Conservation (phyloP, 1,284 basidiomycete genomes). For the Cutaneotrichosporon arboriforme region DNA sequence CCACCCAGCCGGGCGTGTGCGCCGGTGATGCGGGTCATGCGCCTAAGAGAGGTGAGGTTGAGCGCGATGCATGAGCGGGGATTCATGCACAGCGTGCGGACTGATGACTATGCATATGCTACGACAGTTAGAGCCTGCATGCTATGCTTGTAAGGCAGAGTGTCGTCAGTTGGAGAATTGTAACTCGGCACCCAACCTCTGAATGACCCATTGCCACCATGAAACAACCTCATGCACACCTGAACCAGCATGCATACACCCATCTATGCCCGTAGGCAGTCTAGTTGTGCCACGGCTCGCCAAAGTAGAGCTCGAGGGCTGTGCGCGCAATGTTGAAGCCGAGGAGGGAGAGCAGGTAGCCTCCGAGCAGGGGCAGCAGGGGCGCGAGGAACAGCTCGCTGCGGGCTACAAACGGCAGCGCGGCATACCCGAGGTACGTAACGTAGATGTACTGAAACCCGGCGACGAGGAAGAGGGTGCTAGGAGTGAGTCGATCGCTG, state of each 20-base stretch:
- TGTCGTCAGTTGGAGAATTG: too few species aligned
- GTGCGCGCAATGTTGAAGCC: conserved; percentile 82
- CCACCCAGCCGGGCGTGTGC: neutral
- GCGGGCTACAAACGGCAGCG: conserved; percentile 83
- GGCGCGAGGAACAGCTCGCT: conserved; percentile 81
- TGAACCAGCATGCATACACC: neutral
- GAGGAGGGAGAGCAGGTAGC: conserved; percentile 75
- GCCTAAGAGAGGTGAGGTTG: too few species aligned
- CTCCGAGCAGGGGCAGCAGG: conserved; percentile 71
- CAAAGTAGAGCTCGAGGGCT: conserved; percentile 72
- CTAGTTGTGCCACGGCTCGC: conserved; percentile 37
- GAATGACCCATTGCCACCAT: too few species aligned
- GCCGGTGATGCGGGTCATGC: too few species aligned
- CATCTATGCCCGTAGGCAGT: neutral
- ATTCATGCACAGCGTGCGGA: too few species aligned
- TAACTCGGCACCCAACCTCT: too few species aligned
- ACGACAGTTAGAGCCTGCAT: too few species aligned
- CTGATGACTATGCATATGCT: too few species aligned
- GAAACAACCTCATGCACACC: too few species aligned
- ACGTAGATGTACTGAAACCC: conserved; percentile 82
- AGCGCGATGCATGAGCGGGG: too few species aligned
- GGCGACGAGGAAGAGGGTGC: conserved; percentile 77
- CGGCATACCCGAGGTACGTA: conserved; percentile 76
- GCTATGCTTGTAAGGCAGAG: too few species aligned
- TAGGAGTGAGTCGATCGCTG: conserved; percentile 4